Base-by-base conservation (phyloP, 805 yeast genomes). In the Tanozyma kutaoensis region DNA sequence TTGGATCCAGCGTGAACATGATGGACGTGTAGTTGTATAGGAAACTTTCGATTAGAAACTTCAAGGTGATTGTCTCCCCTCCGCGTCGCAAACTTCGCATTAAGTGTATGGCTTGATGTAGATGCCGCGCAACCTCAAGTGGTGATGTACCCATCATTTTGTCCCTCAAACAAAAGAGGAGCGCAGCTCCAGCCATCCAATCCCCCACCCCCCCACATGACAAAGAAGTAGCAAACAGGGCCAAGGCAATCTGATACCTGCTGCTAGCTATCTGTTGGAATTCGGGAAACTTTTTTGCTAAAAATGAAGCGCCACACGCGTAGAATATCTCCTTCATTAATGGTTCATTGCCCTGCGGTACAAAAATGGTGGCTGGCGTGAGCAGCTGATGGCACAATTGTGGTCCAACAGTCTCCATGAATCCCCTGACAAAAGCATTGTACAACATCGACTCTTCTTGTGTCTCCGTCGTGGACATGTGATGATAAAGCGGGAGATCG, bases 41-140 rank as follows among this genome's bases (percentile, higher is more conserved):
- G 32, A 60, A 64, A 21, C 66, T 60, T 28, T 65, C 71, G 14
- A 59, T 30, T 24, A 60, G 47, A 38, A 60, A 58, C 24, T 62
- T 41, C 13, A 25, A 10, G 20, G 28, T 24, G 14, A 24, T 14
- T 19, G 15, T n/a, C 22, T 14, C 17, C 14, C 16, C 15, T 14
- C 12, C 16, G 26, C 10, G 23, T 13, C 23, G 16, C 25, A 23
- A 14, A 29, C 16, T 14, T 15, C 13, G 8, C 24, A 29, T 9
- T 9, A 25, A 18, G 6, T 23, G 22, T 4, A 29, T 12, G 4
- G 32, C 32, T 26, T 26, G 19, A 10, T 24, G n/a, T 4, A 29
- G 27, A 14, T 29, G 32, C 20, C 20, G 8, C 8, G 32, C 26
- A 9, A 29, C 27, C 15, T 26, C 27, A 3, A 12, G 10, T 3